Evolutionary conservation across 768 basidiomycete species (phyloP), one percentile per base, ranked within the genome.

Genomic region (Pseudohyphozyma bogoriensis): DNA sequence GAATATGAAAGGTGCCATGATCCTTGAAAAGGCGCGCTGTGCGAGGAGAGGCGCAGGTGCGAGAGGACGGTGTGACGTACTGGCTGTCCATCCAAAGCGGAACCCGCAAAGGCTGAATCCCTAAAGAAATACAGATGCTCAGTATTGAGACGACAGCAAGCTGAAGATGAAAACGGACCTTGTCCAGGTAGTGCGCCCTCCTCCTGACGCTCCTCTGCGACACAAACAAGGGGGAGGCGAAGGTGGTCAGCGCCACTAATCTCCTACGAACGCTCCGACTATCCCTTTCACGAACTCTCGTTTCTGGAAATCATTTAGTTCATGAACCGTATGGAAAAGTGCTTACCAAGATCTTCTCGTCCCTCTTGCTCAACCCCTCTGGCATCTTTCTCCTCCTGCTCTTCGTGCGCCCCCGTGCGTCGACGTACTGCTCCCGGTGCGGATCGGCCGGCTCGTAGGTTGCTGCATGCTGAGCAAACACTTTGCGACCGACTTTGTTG

Each of bases 31-130:
- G n/a, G n/a, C n/a, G n/a, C n/a, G n/a, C 7, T 26, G 45, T 24
- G 15, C 22, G 45, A 28, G 6, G 13, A 32, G 31, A 29, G 33
- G 16, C 22, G 26, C 1, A 24, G 8, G 45, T 12, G 15, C 22
- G 24, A 22, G 28, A 13, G 45, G 45, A 28, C 15, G 15, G 10
- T 24, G 22, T n/a, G 15, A 26, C 13, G 28, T 28, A 9, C 22
- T 26, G 13, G 51, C 51, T 1, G 60, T 62, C 58, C 58, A 66
- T 0, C 91, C 91, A 61, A 93, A 89, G 16, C 82, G 81, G 55
- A 92, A 71, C 13, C 91, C 89, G 62, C 83, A 85, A 2, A 93
- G 33, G 45, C 71, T 77, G 77, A 95, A 87, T 3, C 87, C 83
- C 28, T 42, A 37, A 10, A 37, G 37, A 10, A 37, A n/a, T 18